A percentile compares a stretch with the other conserved stretches of the same genome.
Conservation (phyloP, 352 stramenopile genomes). For the Phytophthora meadii region DNA sequence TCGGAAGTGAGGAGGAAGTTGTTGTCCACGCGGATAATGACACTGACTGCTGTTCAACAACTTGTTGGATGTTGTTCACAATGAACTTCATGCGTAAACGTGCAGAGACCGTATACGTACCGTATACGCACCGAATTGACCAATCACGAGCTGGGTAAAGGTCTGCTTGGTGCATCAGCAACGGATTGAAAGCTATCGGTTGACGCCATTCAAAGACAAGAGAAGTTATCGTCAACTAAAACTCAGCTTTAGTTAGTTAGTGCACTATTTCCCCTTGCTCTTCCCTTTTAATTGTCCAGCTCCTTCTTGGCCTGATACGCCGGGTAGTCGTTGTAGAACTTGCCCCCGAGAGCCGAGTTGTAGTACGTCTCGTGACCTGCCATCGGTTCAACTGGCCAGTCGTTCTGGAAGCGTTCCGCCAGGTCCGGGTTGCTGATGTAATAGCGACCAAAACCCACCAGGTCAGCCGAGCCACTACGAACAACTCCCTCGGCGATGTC, state of each 20-base stretch:
- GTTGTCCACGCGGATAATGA: too few species aligned
- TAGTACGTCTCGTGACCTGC: slow-evolving; percentile 18
- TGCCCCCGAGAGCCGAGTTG: slow-evolving; percentile 10
- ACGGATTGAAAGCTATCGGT: background rate
- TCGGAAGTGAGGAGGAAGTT: background rate
- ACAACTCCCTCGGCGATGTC: slow-evolving; percentile 42
- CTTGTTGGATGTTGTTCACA: too few species aligned
- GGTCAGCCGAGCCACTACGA: slow-evolving; percentile 37
- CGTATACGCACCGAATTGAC: too few species aligned
- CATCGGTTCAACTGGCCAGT: slow-evolving; percentile 18
- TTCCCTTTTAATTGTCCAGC: slow-evolving; percentile 19
- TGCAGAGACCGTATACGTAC: too few species aligned
- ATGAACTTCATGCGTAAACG: too few species aligned
- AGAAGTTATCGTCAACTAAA: too few species aligned
- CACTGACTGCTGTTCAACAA: too few species aligned
- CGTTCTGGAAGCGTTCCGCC: slow-evolving; percentile 28
- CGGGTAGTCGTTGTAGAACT: slow-evolving; percentile 26
- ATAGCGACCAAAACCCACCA: slow-evolving; percentile 52
- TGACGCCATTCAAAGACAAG: too few species aligned
- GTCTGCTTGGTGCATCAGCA: too few species aligned
- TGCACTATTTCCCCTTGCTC: too few species aligned
- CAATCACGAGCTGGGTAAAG: too few species aligned
- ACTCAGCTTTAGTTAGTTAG: too few species aligned
- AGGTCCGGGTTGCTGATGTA: slow-evolving; percentile 72
- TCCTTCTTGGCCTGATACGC: slow-evolving; percentile 12